Conservation (phyloP, 805 yeast species). For the Kregervanrija pseudodelftensis region DNA sequence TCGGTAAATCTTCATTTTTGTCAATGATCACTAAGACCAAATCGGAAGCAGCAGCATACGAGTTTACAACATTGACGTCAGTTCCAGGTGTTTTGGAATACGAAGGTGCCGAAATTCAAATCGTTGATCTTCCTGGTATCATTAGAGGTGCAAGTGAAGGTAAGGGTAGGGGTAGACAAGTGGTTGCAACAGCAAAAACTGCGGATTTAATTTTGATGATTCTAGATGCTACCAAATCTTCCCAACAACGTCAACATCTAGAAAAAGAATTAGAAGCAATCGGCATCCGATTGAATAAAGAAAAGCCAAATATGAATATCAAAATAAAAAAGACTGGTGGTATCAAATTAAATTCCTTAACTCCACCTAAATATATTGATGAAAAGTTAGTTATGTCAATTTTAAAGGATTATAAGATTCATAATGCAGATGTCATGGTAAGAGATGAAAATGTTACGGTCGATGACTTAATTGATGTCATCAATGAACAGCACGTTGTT, state of each 20-base stretch:
- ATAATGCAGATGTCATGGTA: constrained; percentile 87
- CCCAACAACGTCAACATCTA: constrained; percentile 77
- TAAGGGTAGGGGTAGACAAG: constrained; percentile 96
- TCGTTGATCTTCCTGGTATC: constrained; percentile 96
- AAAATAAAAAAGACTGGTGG: constrained; percentile 88
- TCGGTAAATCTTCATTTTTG: constrained; percentile 88
- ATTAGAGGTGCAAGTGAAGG: constrained; percentile 96
- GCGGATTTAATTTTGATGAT: constrained; percentile 91
- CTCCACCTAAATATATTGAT: constrained; percentile 76
- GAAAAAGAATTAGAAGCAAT: constrained; percentile 89
- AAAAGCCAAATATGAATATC: constrained; percentile 71
- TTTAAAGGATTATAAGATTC: constrained; percentile 80
- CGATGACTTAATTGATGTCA: constrained; percentile 88
- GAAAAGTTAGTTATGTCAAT: constrained; percentile 74
- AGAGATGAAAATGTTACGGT: constrained; percentile 86
- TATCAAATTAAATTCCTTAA: constrained; percentile 69
- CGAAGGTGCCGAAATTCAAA: constrained; percentile 94
- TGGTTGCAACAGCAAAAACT: constrained; percentile 91
- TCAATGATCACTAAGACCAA: constrained; percentile 88
- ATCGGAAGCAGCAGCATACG: constrained; percentile 91
- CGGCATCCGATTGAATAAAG: constrained; percentile 83
- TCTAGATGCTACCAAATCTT: constrained; percentile 90
- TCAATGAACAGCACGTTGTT: constrained; percentile 80
- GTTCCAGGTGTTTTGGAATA: constrained; percentile 95
- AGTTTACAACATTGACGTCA: constrained; percentile 92